phyloP scores from a whole-genome alignment of 495 filamentous ascomycete genomes.

The Daldinia grandis region DNA sequence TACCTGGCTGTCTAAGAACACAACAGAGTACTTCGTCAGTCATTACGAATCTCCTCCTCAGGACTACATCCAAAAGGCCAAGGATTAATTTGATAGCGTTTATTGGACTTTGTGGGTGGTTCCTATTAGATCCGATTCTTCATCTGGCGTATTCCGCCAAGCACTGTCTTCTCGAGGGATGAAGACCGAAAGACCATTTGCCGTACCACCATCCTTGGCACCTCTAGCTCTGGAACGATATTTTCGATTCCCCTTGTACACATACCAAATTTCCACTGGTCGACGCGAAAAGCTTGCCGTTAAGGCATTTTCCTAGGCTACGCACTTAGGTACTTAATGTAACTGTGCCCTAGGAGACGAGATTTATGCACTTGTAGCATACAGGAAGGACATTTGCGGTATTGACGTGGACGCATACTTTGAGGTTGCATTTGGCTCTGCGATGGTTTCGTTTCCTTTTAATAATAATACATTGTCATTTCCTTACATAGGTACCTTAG shows the following conservation, averaged over 20 bases:
- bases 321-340: not conserved
- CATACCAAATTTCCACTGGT: not conserved
- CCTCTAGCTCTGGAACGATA: not conserved
- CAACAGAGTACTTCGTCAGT: conserved; percentile 74
- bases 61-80: conserved; percentile 61
- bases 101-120: not conserved
- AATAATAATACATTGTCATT: not conserved
- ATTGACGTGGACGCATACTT: not conserved
- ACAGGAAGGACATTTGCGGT: not conserved
- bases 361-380: not conserved
- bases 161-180: not conserved
- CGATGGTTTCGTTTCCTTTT: not conserved
- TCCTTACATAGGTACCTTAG: not conserved
- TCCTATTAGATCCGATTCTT: not conserved
- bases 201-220: not conserved
- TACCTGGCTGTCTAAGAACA: conserved; percentile 79
- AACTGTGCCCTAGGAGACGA: not conserved
- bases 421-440: not conserved
- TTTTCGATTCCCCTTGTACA: not conserved
- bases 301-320: not conserved
- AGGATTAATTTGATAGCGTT: conserved; percentile 21
- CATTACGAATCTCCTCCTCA: conserved; percentile 72
- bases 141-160: not conserved
- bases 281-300: not conserved
- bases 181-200: not conserved